Evolutionary conservation across 805 yeast species (phyloP), one percentile per base, ranked within the genome.

Genomic region (Ogataea henricii): DNA sequence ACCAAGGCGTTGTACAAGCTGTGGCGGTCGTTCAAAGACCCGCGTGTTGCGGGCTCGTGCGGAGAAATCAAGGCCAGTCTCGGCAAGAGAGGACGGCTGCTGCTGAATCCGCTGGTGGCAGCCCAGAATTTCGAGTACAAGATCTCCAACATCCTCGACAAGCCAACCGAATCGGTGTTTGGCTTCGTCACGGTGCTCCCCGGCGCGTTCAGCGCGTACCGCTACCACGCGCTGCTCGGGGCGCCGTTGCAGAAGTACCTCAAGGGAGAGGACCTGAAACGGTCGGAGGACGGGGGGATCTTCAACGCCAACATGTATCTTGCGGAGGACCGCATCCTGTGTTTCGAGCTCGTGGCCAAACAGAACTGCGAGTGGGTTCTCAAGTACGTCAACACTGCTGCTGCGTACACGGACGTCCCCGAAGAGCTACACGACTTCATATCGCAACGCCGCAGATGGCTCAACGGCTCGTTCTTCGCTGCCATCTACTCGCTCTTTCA

Each of bases 91-190:
- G 67, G 67, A 36, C 59, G 59, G 21, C 62, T 76, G 30, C 70
- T 92, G 37, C 54, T 83, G 13, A 92, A 92, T 63, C 98, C 99
- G 7, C 68, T 92, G 47, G 92, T 92, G 8, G 97, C 98, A 2
- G 95, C 97, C 0, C 98, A 94, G 66, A 92, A 92, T 67, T 92
- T 94, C 66, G 99, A 92, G 65, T 94, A 94, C 67, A 94, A 94
- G 67, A 91, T 90, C 73, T 89, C 97, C 4, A 94, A 92, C 65
- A 89, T 92, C 52, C 73, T 92, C 50, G 98, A 94, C 71, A 92
- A 94, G 67, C 97, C 99, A 0, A 86, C 90, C 77, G 99, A 92
- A 66, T 85, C 95, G 3, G 87, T 85, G 1, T 92, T 94, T 69
- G 99, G 99, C 0, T 92, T 89, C 63, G 91, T 92, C 56, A 80